phyloP scores from a whole-genome alignment of 2,329 filamentous ascomycete genomes.

The Arachnomyces sp. region DNA sequence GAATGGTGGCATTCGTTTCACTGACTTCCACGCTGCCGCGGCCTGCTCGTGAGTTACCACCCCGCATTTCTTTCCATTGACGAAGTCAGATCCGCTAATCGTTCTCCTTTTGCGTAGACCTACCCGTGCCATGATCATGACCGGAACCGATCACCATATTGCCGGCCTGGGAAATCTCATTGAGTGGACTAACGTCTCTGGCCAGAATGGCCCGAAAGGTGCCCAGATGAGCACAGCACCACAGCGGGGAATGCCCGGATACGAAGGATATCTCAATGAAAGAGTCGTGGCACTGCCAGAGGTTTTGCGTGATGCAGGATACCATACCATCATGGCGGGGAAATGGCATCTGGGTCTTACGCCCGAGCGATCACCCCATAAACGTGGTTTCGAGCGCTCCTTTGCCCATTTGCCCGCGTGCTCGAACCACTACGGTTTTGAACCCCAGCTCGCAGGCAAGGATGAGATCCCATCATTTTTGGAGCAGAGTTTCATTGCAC shows the following conservation, averaged over 20 bases:
- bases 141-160: slow-evolving; percentile 53
- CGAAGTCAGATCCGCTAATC: neutral
- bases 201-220: slow-evolving; percentile 46
- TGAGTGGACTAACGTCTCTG: slow-evolving; percentile 50
- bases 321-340: slow-evolving; percentile 54
- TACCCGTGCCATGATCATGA: slow-evolving; percentile 59
- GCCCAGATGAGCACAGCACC: slow-evolving; percentile 46
- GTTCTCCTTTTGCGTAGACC: slow-evolving; percentile 28
- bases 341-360: slow-evolving; percentile 59
- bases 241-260: slow-evolving; percentile 52
- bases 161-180: slow-evolving; percentile 51
- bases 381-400: slow-evolving; percentile 52
- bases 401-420: slow-evolving; percentile 56
- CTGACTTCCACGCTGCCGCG: slow-evolving; percentile 58
- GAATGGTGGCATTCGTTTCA: slow-evolving; percentile 51
- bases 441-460: slow-evolving; percentile 35
- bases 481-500: slow-evolving; percentile 35
- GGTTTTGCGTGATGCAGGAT: slow-evolving; percentile 51
- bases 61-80: neutral
- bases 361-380: slow-evolving; percentile 48
- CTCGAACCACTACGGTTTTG: slow-evolving; percentile 51
- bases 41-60: slow-evolving; percentile 48
- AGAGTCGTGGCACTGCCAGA: slow-evolving; percentile 53
- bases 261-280: slow-evolving; percentile 58
- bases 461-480: slow-evolving; percentile 37